Evolutionary conservation across 495 filamentous ascomycete genomes (phyloP).

Genomic region (Penicillium robsamsonii): DNA sequence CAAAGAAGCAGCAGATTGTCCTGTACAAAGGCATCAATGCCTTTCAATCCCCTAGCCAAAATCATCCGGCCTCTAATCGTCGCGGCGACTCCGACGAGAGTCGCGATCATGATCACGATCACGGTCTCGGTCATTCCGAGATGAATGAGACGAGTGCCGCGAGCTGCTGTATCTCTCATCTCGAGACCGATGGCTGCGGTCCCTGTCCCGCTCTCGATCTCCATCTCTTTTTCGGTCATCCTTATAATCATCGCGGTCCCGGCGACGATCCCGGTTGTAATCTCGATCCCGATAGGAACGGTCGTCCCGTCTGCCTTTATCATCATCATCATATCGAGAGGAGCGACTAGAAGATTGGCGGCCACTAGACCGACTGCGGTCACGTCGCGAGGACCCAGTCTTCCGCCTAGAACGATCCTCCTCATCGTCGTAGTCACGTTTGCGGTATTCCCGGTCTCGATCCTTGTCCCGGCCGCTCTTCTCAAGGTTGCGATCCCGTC

Average conservation of each 20-base stretch:
- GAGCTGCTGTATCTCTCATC: slow-evolving; percentile 39
- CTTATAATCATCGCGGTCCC: slow-evolving; percentile 28
- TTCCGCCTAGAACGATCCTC: slow-evolving; percentile 32
- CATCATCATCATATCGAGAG: slow-evolving; percentile 34
- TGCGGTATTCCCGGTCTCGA: slow-evolving; percentile 29
- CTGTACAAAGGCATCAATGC: slow-evolving; percentile 7
- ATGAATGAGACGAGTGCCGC: slow-evolving; percentile 36
- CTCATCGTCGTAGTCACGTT: slow-evolving; percentile 30
- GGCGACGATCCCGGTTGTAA: slow-evolving; percentile 26
- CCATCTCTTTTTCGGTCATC: slow-evolving; percentile 37
- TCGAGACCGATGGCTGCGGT: slow-evolving; percentile 27
- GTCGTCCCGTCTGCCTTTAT: slow-evolving; percentile 29
- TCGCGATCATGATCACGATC: slow-evolving; percentile 34
- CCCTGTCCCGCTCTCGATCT: slow-evolving; percentile 32
- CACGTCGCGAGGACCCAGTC: slow-evolving; percentile 35
- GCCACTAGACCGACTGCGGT: slow-evolving; percentile 36
- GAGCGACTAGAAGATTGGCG: slow-evolving; percentile 35
- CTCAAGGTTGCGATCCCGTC: slow-evolving; percentile 50
- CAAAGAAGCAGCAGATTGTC: slow-evolving; percentile 2
- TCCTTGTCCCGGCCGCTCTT: slow-evolving; percentile 46
- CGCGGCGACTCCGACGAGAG: slow-evolving; percentile 34
- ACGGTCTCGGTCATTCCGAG: slow-evolving; percentile 33
- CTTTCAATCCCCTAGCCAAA: background rate
- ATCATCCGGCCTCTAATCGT: slow-evolving; percentile 22
- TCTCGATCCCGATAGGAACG: slow-evolving; percentile 35